Evolutionary conservation across 768 basidiomycete genomes (phyloP), one percentile per base, ranked within the genome.

Genomic region (Russula abietina): DNA sequence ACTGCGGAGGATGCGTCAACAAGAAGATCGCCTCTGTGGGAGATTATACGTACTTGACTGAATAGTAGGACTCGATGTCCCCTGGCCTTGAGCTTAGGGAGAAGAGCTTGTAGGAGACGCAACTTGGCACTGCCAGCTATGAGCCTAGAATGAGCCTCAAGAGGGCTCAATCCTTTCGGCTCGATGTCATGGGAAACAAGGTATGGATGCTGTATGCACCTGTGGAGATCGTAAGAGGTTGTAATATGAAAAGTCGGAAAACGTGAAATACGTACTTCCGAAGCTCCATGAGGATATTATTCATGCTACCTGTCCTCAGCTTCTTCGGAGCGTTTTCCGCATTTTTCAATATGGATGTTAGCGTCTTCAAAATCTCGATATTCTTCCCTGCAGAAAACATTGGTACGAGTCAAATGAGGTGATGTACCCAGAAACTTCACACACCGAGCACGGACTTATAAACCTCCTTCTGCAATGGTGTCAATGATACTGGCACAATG

Each of bases 141-240:
- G 39, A 97, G 75, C 67, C 87, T 88, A 46, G 85, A 84, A 66
- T 97, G 94, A 22, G 82, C 80, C 68, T 89, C 89, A 48, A 71
- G 71, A 2, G 73, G 69, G 16, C 80, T 67, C 26, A 93, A 70
- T 17, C 80, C 83, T 41, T 75, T 77, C 55, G 90, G 88, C 68
- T 97, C 95, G 24, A 98, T 87, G 48, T 86, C 85, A 57, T 83
- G 80, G 14, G 83, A 85, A 59, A 91, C 86, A 54, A 96, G 80
- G 71, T 96, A 96, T 0, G 94, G 93, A 73, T 97, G 94, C 75
- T 96, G 94, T 17, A 93, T 75, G 72, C 91, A 93, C 74, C 91
- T 93, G 53, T 46, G 49, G 26, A 41, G n/a, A 64, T 51, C 16
- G 39, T 55, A 33, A 53, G 45, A 28, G 19, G 14, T 17, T 38